Evolutionary conservation across 805 yeast genomes (phyloP).

Genomic region (Danielia reshetovae): DNA sequence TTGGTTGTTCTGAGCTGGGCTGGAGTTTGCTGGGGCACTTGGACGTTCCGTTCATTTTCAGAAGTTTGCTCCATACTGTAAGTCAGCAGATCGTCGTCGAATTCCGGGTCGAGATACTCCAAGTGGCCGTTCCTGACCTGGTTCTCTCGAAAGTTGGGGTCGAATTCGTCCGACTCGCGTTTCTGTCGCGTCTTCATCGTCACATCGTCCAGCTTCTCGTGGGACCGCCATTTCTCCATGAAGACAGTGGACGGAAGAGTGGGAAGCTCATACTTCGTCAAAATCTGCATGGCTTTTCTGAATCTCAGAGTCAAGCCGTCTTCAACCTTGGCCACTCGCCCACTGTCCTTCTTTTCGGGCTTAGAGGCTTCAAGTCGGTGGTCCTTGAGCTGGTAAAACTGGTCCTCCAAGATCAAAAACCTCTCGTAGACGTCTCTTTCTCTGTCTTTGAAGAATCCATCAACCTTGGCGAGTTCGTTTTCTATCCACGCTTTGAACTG

Average conservation of each 20-base stretch:
- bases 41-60: neutral
- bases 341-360: conserved; percentile 32
- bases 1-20: conserved; percentile 22
- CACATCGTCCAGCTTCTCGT: conserved; percentile 6
- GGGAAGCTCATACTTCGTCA: conserved; percentile 36
- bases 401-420: conserved; percentile 61
- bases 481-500: conserved; percentile 70
- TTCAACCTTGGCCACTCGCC: conserved; percentile 26
- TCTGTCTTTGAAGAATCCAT: conserved; percentile 53
- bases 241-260: conserved; percentile 38
- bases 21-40: conserved; percentile 1
- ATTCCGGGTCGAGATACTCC: conserved; percentile 3
- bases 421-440: conserved; percentile 61
- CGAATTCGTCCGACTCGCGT: conserved; percentile 16
- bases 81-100: conserved; percentile 9
- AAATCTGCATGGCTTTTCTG: conserved; percentile 10
- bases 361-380: conserved; percentile 32
- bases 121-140: conserved; percentile 34
- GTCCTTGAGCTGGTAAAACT: conserved; percentile 58
- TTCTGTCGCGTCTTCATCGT: conserved; percentile 4
- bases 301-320: neutral
- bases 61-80: neutral
- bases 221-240: conserved; percentile 15
- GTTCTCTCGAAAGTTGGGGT: conserved; percentile 34
- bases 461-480: conserved; percentile 54